Evolutionary conservation across 164 flowering plant genomes (phyloP).

Genomic region (Vitis rupestris): DNA sequence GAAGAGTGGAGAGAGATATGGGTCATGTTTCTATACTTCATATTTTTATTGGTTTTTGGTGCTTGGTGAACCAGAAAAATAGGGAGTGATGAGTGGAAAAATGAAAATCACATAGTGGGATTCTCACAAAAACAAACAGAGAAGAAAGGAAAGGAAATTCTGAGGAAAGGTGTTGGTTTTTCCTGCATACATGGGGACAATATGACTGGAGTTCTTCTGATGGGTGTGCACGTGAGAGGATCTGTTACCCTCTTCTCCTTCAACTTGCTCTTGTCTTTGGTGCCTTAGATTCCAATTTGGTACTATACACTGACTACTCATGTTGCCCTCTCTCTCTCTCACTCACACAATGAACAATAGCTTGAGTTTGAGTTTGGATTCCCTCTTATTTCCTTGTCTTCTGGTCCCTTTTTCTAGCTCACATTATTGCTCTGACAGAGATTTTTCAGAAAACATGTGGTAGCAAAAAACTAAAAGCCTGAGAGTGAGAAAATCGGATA

Average conservation of each 20-base stretch:
- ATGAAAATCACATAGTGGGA: background rate
- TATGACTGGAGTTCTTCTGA: conserved; percentile 8
- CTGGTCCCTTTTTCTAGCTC: conserved; percentile 13
- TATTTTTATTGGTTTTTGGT: too few relatives aligned
- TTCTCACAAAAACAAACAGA: background rate
- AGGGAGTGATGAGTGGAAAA: background rate
- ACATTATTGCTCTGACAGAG: conserved; percentile 17
- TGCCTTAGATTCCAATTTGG: conserved; percentile 40
- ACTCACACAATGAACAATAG: conserved; percentile 13
- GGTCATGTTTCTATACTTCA: too few relatives aligned
- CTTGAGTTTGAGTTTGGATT: conserved; percentile 12
- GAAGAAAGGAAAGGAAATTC: background rate
- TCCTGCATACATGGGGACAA: conserved; percentile 34
- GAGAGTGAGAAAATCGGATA: conserved; percentile 4
- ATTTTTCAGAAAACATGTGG: conserved; percentile 40
- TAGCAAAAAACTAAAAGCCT: conserved; percentile 11
- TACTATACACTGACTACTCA: conserved; percentile 37
- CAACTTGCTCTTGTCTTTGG: conserved; percentile 36
- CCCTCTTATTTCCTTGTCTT: conserved; percentile 11
- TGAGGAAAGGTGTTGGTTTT: background rate
- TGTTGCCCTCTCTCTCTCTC: conserved; percentile 16
- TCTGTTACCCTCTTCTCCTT: conserved; percentile 36
- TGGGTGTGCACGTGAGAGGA: conserved; percentile 43
- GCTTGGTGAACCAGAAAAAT: too few relatives aligned
- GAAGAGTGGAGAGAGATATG: too few relatives aligned